Percentiles rank a stretch among this genome's conserved stretches.
These are phyloP conservation scores for Aspergillus sp. DNA, from an alignment of 2,329 filamentous ascomycete genomes.

Conservation along the genomic window DNA sequence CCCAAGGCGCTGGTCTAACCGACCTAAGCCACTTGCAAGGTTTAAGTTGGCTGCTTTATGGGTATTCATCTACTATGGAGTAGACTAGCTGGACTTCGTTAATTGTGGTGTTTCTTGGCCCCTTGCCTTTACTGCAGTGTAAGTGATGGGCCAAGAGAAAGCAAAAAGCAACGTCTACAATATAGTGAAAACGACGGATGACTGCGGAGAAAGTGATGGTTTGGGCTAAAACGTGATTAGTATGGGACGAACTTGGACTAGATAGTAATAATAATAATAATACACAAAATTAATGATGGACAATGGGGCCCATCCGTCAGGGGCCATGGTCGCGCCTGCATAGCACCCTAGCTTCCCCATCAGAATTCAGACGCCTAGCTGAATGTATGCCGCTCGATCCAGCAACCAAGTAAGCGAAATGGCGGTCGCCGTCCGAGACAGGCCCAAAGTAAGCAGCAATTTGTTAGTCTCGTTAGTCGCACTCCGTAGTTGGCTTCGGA, in stretches of 20 bases:
- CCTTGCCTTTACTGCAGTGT: too few relatives aligned
- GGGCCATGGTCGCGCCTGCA: not conserved
- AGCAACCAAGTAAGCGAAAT: slow-evolving; percentile 16
- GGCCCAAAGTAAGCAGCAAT: not conserved
- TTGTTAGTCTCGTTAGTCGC: not conserved
- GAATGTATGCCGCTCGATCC: slow-evolving; percentile 17
- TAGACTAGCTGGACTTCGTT: not conserved
- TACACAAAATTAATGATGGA: not conserved
- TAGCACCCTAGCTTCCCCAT: slow-evolving; percentile 10
- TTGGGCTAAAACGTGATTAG: too few relatives aligned
- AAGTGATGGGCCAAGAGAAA: too few relatives aligned
- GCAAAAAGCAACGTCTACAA: not conserved
- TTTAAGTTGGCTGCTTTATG: slow-evolving; percentile 1
- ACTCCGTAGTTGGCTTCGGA: slow-evolving; percentile 6
- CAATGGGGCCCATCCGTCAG: not conserved
- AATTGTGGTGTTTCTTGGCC: too few relatives aligned
- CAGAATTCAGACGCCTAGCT: slow-evolving; percentile 6
- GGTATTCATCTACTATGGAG: not conserved
- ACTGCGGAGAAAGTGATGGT: too few relatives aligned
- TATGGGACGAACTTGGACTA: not conserved
- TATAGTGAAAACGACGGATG: not conserved
- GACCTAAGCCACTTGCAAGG: not conserved
- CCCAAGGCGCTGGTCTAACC: not conserved
- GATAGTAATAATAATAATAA: not conserved
- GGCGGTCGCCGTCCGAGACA: slow-evolving; percentile 20